Percentiles rank a stretch among this genome's conserved stretches.
These are phyloP conservation scores for Begonia peltatifolia DNA, from an alignment of 306 rosid species.

Conservation along the genomic window DNA sequence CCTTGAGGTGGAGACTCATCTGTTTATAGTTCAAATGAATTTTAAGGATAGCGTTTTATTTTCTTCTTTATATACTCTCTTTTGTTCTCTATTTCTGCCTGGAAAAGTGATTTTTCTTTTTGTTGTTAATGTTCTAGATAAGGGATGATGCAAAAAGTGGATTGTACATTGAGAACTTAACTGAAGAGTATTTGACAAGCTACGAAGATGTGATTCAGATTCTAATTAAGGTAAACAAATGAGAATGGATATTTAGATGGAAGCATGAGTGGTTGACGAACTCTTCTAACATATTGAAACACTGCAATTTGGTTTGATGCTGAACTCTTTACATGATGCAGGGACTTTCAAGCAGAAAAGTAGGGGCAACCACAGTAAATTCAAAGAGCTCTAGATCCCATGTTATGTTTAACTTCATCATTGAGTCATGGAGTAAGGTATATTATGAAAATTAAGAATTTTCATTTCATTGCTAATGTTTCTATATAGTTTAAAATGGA, in stretches of 20 bases:
- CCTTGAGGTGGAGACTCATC: slow-evolving; percentile 47
- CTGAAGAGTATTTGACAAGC: slow-evolving; percentile 84
- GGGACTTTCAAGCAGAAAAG: slow-evolving; percentile 98
- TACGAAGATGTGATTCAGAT: slow-evolving; percentile 84
- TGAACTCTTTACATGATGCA: slow-evolving; percentile 26
- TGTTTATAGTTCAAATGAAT: too few relatives aligned
- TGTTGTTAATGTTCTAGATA: slow-evolving; percentile 31
- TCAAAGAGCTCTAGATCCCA: slow-evolving; percentile 95
- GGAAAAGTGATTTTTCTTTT: slow-evolving; percentile 5
- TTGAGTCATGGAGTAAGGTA: slow-evolving; percentile 98
- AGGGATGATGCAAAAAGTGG: slow-evolving; percentile 66
- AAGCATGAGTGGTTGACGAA: too few relatives aligned
- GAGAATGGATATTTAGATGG: too few relatives aligned
- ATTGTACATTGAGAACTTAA: slow-evolving; percentile 58
- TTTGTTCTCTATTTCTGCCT: background rate
- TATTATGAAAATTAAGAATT: background rate
- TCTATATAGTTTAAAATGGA: too few relatives aligned
- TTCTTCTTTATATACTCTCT: too few relatives aligned
- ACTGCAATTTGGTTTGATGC: too few relatives aligned
- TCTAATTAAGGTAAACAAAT: slow-evolving; percentile 55
- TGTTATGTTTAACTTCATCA: slow-evolving; percentile 61
- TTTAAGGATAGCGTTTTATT: too few relatives aligned
- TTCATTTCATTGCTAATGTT: background rate
- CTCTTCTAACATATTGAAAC: too few relatives aligned
- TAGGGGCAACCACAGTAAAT: slow-evolving; percentile 72